Conservation (phyloP, 306 rosid species). For the Medicago truncatula region MtrunA17r5.0-ANR NC_053048.1:26323501-26324000, state of each 20-base stretch:
- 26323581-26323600: too few species aligned
- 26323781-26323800: conserved; percentile 45
- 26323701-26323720: not conserved
- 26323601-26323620: too few species aligned
- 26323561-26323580: too few species aligned
- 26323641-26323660: too few species aligned
- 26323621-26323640: too few species aligned
- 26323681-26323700: not conserved
- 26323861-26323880: conserved; percentile 27
- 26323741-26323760: not conserved
- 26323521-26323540: too few species aligned
- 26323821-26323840: conserved; percentile 13
- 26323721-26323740: conserved; percentile 9
- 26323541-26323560: too few species aligned
- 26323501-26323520: too few species aligned
- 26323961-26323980: conserved; percentile 35
- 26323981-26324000: conserved; percentile 29
- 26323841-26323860: conserved; percentile 9
- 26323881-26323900: conserved; percentile 42
- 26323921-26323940: not conserved
- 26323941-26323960: conserved; percentile 25
- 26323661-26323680: too few species aligned
- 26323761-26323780: conserved; percentile 42
- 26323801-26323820: conserved; percentile 22
- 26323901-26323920: conserved; percentile 15